Percentiles rank a stretch among this genome's conserved stretches.
Evolutionary conservation across 2,329 filamentous ascomycete genomes (phyloP).

Genomic region (Coniochaeta prunicola): DNA sequence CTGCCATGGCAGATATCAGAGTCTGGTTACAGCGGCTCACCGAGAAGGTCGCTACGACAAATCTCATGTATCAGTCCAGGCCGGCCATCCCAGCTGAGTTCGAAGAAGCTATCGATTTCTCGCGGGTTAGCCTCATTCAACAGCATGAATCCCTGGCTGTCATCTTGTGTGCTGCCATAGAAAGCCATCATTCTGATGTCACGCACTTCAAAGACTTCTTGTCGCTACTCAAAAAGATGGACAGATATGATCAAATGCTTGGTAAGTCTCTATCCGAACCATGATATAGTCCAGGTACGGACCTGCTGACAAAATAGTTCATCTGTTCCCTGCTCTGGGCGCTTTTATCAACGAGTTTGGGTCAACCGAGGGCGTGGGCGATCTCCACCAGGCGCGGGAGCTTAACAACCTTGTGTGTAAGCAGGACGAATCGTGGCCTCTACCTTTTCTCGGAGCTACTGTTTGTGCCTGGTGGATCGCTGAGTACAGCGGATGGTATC

Average conservation of each 20-base stretch:
- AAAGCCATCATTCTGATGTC: slow-evolving; percentile 61
- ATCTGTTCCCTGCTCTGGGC: slow-evolving; percentile 75
- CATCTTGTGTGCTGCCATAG: slow-evolving; percentile 73
- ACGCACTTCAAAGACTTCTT: slow-evolving; percentile 71
- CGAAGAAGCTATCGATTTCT: slow-evolving; percentile 72
- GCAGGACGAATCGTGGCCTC: slow-evolving; percentile 64
- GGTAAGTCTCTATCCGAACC: slow-evolving; percentile 25
- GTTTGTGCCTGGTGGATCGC: slow-evolving; percentile 81
- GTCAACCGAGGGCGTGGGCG: slow-evolving; percentile 64
- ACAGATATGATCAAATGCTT: slow-evolving; percentile 65
- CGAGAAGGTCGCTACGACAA: slow-evolving; percentile 69
- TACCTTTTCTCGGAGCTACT: slow-evolving; percentile 72
- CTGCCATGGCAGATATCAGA: slow-evolving; percentile 69
- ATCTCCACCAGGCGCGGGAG: slow-evolving; percentile 60
- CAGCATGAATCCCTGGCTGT: slow-evolving; percentile 85
- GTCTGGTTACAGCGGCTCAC: slow-evolving; percentile 66
- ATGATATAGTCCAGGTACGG: background rate
- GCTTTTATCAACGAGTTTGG: slow-evolving; percentile 72
- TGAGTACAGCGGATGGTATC: slow-evolving; percentile 86
- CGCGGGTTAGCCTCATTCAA: slow-evolving; percentile 70
- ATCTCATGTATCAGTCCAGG: slow-evolving; percentile 62
- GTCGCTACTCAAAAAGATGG: slow-evolving; percentile 57
- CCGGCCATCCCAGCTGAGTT: slow-evolving; percentile 48
- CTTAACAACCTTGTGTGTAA: slow-evolving; percentile 63
- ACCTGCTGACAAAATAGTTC: slow-evolving; percentile 38